Percentiles rank a stretch among this genome's conserved stretches.
Conservation (phyloP, 768 basidiomycete species). For the Russula griseocarnosa region DNA sequence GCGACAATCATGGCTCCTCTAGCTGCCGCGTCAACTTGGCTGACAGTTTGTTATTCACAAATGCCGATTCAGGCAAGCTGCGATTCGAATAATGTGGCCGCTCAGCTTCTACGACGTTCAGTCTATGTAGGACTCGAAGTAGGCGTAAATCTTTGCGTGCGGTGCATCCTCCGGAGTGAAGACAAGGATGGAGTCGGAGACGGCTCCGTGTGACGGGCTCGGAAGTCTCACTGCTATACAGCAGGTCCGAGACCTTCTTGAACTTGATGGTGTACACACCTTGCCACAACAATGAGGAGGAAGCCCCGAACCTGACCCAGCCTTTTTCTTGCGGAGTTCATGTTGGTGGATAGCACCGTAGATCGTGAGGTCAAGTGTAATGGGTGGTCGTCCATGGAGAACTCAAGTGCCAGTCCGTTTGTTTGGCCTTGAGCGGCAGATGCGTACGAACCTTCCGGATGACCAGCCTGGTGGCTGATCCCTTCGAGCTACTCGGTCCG, state of each 20-base stretch:
- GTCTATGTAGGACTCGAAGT: constrained; percentile 77
- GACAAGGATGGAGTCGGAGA: constrained; percentile 67
- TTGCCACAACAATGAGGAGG: constrained; percentile 81
- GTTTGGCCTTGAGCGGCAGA: constrained; percentile 89
- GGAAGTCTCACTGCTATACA: constrained; percentile 40
- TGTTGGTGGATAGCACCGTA: constrained; percentile 96
- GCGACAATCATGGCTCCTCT: constrained; percentile 99
- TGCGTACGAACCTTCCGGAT: constrained; percentile 71
- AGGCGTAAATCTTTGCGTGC: constrained; percentile 88
- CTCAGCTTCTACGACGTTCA: constrained; percentile 73
- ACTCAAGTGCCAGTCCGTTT: constrained; percentile 96
- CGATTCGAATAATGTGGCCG: constrained; percentile 53
- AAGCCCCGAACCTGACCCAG: constrained; percentile 43
- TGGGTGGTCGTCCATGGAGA: constrained; percentile 85
- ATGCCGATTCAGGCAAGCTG: constrained; percentile 72
- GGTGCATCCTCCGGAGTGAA: constrained; percentile 81
- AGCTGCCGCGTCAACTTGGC: constrained; percentile 96
- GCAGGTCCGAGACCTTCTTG: constrained; percentile 82
- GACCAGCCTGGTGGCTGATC: constrained; percentile 36
- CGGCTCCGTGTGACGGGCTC: constrained; percentile 49
- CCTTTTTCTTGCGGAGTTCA: constrained; percentile 66
- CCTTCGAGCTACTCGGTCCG: constrained; percentile 40
- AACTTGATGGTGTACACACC: constrained; percentile 89
- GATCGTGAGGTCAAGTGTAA: constrained; percentile 84
- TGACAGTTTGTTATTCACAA: constrained; percentile 96